Conservation (phyloP, 1,284 basidiomycete genomes). For the Ganoderma sinense region DNA sequence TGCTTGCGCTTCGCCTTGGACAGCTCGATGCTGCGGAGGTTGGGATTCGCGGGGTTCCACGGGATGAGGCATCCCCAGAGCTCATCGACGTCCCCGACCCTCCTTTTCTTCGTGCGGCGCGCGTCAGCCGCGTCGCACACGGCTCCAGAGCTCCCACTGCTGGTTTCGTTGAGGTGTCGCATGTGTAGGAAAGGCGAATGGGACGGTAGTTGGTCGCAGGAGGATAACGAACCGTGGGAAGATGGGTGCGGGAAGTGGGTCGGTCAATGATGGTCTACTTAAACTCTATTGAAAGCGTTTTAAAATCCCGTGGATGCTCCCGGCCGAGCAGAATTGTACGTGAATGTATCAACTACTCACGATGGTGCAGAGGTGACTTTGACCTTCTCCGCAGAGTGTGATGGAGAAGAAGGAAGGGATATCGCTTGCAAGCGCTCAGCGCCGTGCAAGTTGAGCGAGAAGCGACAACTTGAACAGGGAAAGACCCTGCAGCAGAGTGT, state of each 20-base stretch:
- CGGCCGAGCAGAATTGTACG: not conserved
- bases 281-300: not conserved
- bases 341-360: not conserved
- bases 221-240: slow-evolving; percentile 5
- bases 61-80: slow-evolving; percentile 76
- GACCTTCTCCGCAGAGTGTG: too few species aligned
- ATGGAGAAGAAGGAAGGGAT: too few species aligned
- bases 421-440: too few species aligned
- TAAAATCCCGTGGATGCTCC: not conserved
- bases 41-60: slow-evolving; percentile 51
- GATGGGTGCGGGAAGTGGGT: not conserved
- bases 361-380: too few species aligned
- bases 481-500: too few species aligned
- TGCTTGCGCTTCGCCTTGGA: slow-evolving; percentile 56
- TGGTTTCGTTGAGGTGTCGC: not conserved
- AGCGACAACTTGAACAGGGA: too few species aligned
- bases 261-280: not conserved
- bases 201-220: not conserved
- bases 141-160: not conserved
- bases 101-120: not conserved
- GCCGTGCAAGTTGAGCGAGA: too few species aligned
- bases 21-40: slow-evolving; percentile 59
- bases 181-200: not conserved
- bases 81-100: not conserved
- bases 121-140: too few species aligned